A percentile compares a stretch with the other conserved stretches of the same genome.
phyloP scores from a whole-genome alignment of 805 yeast species.

The Teunomyces aglyptinius region DNA sequence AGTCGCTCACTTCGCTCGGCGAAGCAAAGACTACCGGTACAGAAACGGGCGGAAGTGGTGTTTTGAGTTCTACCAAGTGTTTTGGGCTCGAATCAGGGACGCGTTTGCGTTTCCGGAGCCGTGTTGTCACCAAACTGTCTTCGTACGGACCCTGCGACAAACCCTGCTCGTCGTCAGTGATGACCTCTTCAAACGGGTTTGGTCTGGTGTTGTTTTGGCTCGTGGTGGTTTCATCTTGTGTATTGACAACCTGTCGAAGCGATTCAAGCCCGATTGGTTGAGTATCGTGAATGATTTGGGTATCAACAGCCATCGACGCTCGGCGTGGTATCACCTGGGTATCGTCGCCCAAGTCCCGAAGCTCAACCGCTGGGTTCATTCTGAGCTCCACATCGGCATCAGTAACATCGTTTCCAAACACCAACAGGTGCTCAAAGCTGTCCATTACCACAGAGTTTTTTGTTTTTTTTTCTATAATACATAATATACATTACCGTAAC shows the following conservation, averaged over 20 bases:
- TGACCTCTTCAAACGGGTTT: conserved; percentile 8
- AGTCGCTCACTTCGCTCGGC: conserved; percentile 18
- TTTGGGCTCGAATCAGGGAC: conserved; percentile 3
- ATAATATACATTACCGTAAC: conserved; percentile 1
- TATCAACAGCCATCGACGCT: background rate
- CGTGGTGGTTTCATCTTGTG: conserved; percentile 18
- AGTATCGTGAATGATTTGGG: conserved; percentile 4
- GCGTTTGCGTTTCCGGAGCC: conserved; percentile 13
- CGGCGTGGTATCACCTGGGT: background rate
- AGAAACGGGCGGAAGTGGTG: conserved; percentile 5
- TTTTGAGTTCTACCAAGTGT: conserved; percentile 1
- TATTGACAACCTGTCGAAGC: conserved; percentile 35
- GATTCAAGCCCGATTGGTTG: conserved; percentile 9
- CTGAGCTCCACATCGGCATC: background rate
- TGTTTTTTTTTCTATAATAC: background rate
- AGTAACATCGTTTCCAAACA: conserved; percentile 5
- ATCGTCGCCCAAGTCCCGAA: background rate
- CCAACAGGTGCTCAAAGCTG: conserved; percentile 5
- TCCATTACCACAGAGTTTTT: background rate
- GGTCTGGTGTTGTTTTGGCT: background rate
- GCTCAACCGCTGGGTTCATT: background rate
- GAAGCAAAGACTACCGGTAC: conserved; percentile 11
- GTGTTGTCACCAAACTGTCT: conserved; percentile 27
- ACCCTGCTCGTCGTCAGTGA: conserved; percentile 17
- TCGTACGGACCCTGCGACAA: conserved; percentile 13